Evolutionary conservation across 2,329 filamentous ascomycete genomes (phyloP), one percentile per base, ranked within the genome.

Genomic region (Cladophialophora psammophila): DNA sequence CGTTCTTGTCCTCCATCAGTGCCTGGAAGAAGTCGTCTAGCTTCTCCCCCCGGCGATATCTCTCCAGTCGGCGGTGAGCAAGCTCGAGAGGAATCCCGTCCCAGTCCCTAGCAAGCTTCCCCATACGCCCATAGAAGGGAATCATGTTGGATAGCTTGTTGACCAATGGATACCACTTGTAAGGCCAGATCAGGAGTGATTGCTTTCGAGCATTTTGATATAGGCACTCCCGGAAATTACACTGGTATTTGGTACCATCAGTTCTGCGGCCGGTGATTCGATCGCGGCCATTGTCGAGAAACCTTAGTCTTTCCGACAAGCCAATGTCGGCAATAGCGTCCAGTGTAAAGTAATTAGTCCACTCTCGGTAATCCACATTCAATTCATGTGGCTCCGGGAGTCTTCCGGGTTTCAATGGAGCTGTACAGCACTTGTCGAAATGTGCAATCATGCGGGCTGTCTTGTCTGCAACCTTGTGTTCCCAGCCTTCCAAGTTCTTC

Each of bases 11-110:
- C 78, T 81, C 59, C 82, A 65, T 54, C 6, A 65, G n/a, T 0
- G 79, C 78, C 60, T 82, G 77, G 77, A 87, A 86, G 74, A 87
- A 86, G 69, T 87, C 85, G 60, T 84, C 81, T 0, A 86, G 77
- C 67, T 83, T 83, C 74, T 87, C 85, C n/a, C 84, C 84, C 0
- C 73, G 74, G 18, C 78, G 74, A 69, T 85, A 84, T 2, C 83
- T 76, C 63, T 79, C 71, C 13, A 85, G 72, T 1, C 84, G 79
- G 45, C 81, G 72, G 1, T 75, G 78, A 0, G 83, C 78, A 1
- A 80, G 80, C 55, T 81, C 78, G 18, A 78, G 75, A 0, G 82
- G 79, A 58, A 85, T 82, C 20, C 77, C 82, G 31, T 85, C 76
- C 79, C 79, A 85, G 61, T 79, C 72, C 10, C 63, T 40, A 55